phyloP scores from a whole-genome alignment of 2,329 filamentous ascomycete species.

The Magnaporthiopsis poae region DNA sequence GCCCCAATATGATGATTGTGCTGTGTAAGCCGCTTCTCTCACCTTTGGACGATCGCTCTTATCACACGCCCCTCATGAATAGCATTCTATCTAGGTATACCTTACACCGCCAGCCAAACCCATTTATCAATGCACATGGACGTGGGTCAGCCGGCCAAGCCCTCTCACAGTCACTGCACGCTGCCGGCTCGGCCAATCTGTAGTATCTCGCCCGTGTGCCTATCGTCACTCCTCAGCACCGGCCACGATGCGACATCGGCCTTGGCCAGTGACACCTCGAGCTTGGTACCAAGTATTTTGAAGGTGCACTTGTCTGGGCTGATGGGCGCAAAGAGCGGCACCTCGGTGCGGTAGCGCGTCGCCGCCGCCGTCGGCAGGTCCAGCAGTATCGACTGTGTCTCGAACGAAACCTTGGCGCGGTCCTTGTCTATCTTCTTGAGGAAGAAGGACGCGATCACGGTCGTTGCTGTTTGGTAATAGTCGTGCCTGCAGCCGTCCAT shows the following conservation, averaged over 20 bases:
- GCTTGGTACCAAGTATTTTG: slow-evolving; percentile 79
- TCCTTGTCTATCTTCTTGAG: slow-evolving; percentile 93
- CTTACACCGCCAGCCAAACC: no score
- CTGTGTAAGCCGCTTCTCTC: no score
- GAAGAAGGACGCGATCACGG: slow-evolving; percentile 84
- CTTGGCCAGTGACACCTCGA: slow-evolving; percentile 66
- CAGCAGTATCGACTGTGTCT: slow-evolving; percentile 52
- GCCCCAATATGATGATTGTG: no score
- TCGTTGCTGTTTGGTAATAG: slow-evolving; percentile 83
- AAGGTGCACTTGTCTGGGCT: slow-evolving; percentile 64
- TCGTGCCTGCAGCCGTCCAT: slow-evolving; percentile 50
- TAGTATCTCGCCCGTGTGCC: slow-evolving; percentile 63
- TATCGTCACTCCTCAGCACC: slow-evolving; percentile 69
- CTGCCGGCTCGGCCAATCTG: slow-evolving; percentile 73
- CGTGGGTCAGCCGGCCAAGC: no score
- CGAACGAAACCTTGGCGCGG: slow-evolving; percentile 62
- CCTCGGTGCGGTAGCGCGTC: slow-evolving; percentile 67
- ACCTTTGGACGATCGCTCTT: no score
- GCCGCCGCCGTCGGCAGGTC: slow-evolving; percentile 79
- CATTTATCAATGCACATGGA: no score
- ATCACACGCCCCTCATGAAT: no score
- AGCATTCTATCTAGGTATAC: no score
- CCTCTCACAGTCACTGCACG: slow-evolving; percentile 9
- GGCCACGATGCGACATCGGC: slow-evolving; percentile 75
- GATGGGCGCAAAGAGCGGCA: slow-evolving; percentile 69